Conservation (phyloP, 179 eudicot species). For the Spergularia azorica region DNA sequence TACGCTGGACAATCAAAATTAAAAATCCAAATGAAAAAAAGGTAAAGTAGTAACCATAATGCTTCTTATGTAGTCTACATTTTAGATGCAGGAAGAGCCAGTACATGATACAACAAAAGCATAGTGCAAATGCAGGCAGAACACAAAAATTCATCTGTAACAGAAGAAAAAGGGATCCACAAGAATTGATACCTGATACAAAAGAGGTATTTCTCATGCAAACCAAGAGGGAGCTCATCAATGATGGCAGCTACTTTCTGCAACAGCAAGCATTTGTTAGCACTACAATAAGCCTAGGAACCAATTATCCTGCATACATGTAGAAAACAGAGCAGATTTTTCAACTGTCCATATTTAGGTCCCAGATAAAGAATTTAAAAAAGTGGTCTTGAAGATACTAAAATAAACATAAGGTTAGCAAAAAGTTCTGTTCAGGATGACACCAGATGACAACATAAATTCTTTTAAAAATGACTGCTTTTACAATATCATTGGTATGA, state of each 20-base stretch:
- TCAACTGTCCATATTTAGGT: not conserved
- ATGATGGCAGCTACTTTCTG: slow-evolving; percentile 95
- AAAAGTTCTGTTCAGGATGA: not conserved
- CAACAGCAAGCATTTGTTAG: slow-evolving; percentile 23
- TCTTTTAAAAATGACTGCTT: not conserved
- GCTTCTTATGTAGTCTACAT: not conserved
- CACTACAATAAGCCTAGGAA: slow-evolving; percentile 2
- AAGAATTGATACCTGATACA: slow-evolving; percentile 63
- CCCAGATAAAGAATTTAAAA: not conserved
- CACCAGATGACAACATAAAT: not conserved
- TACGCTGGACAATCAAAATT: no score
- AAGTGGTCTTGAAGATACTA: not conserved
- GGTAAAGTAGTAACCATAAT: no score
- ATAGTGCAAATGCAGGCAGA: not conserved
- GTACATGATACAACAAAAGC: not conserved
- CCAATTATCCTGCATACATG: not conserved
- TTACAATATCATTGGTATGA: not conserved
- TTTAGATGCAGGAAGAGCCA: not conserved
- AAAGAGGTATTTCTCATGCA: slow-evolving; percentile 84
- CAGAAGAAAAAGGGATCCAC: not conserved
- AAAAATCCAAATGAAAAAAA: no score
- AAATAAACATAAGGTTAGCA: not conserved
- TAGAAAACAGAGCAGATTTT: slow-evolving; percentile 4
- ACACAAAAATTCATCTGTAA: not conserved
- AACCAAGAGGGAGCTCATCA: slow-evolving; percentile 81